Percentiles rank a stretch among this genome's conserved stretches.
Conservation (phyloP, 2,329 filamentous ascomycete species). For the Colletotrichum limetticola region DNA sequence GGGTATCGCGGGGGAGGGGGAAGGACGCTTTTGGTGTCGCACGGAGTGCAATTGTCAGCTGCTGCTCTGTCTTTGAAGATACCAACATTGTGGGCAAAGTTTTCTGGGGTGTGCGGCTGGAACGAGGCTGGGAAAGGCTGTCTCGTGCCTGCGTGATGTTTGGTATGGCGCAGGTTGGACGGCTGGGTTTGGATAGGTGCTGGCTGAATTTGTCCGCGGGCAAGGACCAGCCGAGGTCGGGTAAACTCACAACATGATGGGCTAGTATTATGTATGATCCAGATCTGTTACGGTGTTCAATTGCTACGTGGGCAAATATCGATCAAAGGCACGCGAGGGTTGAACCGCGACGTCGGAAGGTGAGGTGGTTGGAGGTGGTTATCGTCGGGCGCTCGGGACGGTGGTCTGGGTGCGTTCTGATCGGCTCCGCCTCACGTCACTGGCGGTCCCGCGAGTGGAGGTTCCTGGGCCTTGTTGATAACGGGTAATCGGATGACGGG, state of each 20-base stretch:
- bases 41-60: slow-evolving; percentile 14
- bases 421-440: slow-evolving; percentile 31
- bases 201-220: background rate
- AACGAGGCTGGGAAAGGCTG: background rate
- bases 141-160: background rate
- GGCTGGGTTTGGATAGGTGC: background rate
- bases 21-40: slow-evolving; percentile 70
- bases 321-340: background rate
- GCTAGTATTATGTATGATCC: slow-evolving; percentile 3
- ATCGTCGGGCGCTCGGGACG: slow-evolving; percentile 21
- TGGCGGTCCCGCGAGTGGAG: slow-evolving; percentile 14
- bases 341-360: background rate
- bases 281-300: background rate
- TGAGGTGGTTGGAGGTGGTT: background rate
- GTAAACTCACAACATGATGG: slow-evolving; percentile 33
- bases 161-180: background rate
- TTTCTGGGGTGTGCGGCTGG: background rate
- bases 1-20: slow-evolving; percentile 90
- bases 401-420: background rate
- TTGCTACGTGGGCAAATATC: background rate
- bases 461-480: background rate
- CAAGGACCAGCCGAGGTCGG: background rate
- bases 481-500: background rate
- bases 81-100: background rate
- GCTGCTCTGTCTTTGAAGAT: background rate